Conservation (phyloP, 2,329 filamentous ascomycete genomes). For the Fusarium sp. region DNA sequence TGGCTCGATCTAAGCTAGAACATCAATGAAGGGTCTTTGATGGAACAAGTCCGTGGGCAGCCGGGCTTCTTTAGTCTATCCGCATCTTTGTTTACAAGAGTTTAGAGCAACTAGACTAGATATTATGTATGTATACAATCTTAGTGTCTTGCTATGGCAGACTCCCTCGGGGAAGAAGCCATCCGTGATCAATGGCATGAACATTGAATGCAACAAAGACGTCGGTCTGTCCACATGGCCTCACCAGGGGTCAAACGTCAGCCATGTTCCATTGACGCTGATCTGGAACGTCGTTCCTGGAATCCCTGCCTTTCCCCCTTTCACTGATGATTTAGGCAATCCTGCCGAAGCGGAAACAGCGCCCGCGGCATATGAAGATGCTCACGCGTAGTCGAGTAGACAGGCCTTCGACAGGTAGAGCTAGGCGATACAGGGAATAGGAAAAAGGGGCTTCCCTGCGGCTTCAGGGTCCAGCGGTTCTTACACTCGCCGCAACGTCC, state of each 20-base stretch:
- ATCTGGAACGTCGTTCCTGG: constrained; percentile 30
- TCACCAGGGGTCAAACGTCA: constrained; percentile 33
- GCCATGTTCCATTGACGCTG: constrained; percentile 32
- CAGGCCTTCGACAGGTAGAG: not conserved
- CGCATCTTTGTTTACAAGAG: not conserved
- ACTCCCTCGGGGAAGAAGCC: not conserved
- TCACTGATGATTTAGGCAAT: constrained; percentile 23
- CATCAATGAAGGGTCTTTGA: constrained; percentile 1
- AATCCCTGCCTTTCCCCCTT: constrained; percentile 33
- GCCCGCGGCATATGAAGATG: constrained; percentile 38
- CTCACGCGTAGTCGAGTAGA: constrained; percentile 17
- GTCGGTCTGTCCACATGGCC: constrained; percentile 37
- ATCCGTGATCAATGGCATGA: constrained; percentile 22
- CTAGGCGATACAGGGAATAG: constrained; percentile 9
- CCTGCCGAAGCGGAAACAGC: constrained; percentile 17
- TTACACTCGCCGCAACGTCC: constrained; percentile 31
- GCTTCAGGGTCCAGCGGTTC: constrained; percentile 20
- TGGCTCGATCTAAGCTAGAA: not conserved
- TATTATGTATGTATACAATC: not conserved
- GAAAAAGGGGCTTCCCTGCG: constrained; percentile 36
- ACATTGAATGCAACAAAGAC: constrained; percentile 3
- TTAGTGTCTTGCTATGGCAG: not conserved
- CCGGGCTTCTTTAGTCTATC: not conserved
- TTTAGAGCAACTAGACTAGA: not conserved
- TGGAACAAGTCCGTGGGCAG: not conserved